Conservation (phyloP, 177 flowering plant genomes). For the Vitis hybrid region DNA sequence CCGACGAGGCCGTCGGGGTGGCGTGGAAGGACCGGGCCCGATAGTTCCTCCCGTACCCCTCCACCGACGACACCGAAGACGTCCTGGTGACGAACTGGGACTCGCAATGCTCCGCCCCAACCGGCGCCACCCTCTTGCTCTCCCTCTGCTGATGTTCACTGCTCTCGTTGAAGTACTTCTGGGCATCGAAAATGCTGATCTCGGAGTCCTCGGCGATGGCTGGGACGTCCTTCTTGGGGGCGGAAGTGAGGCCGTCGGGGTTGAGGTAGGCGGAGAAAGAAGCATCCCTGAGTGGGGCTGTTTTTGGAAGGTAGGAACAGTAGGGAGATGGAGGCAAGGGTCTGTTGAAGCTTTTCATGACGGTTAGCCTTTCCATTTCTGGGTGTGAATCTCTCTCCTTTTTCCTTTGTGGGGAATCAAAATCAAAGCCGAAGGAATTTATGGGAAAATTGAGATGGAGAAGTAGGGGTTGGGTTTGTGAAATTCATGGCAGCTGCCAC, state of each 20-base stretch:
- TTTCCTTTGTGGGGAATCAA: too few species aligned
- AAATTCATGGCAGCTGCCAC: too few species aligned
- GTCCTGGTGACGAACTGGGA: slow-evolving; percentile 16
- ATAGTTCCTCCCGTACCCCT: slow-evolving; percentile 24
- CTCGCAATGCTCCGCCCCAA: background rate
- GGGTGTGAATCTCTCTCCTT: too few species aligned
- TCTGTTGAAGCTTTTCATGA: too few species aligned
- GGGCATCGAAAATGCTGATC: slow-evolving; percentile 62
- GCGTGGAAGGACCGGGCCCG: slow-evolving; percentile 49
- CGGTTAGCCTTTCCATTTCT: too few species aligned
- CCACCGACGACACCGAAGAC: slow-evolving; percentile 39
- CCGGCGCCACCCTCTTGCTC: slow-evolving; percentile 13
- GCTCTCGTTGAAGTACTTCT: slow-evolving; percentile 49
- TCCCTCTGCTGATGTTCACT: slow-evolving; percentile 3
- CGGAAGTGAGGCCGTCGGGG: background rate
- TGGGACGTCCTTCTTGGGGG: background rate
- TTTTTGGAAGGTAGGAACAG: background rate
- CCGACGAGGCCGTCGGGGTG: slow-evolving; percentile 83
- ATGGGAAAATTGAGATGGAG: too few species aligned
- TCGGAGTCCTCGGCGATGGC: slow-evolving; percentile 31
- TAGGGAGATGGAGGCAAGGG: too few species aligned
- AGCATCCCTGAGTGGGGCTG: slow-evolving; percentile 1
- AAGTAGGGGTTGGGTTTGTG: too few species aligned
- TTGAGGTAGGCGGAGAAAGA: slow-evolving; percentile 26
- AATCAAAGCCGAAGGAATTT: too few species aligned